Evolutionary conservation across 164 flowering plant species (phyloP).

Genomic region (Chloranthus sessilifolius): DNA sequence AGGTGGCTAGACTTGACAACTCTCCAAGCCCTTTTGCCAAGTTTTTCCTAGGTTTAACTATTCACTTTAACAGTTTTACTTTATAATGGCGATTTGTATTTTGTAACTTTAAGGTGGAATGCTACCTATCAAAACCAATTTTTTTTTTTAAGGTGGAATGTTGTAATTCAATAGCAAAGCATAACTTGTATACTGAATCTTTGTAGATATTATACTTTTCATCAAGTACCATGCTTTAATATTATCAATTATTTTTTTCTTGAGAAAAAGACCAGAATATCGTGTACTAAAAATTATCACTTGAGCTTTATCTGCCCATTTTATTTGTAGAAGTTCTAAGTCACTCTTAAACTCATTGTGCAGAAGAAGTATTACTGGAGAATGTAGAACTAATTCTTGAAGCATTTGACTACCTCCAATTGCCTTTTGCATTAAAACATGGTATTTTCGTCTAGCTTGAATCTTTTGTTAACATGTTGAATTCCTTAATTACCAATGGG

Average conservation of each 20-base stretch:
- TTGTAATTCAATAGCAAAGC: no score
- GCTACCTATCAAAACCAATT: no score
- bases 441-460: slow-evolving; percentile 39
- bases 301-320: background rate
- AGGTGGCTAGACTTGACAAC: no score
- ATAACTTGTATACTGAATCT: background rate
- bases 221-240: background rate
- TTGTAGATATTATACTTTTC: background rate
- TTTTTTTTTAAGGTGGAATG: no score
- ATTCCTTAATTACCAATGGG: background rate
- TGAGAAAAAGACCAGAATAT: background rate
- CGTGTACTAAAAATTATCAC: background rate
- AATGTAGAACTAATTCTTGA: slow-evolving; percentile 81
- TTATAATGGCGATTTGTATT: no score
- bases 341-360: slow-evolving; percentile 9
- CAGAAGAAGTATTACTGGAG: slow-evolving; percentile 75
- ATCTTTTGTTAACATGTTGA: background rate
- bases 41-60: no score
- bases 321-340: background rate
- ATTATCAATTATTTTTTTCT: background rate
- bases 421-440: slow-evolving; percentile 75
- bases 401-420: slow-evolving; percentile 85
- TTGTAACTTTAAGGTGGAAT: no score
- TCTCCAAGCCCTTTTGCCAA: no score
- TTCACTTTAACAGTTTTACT: no score